Conservation (phyloP, 345 rosid species). For the Hibiscus mutabilis region DNA sequence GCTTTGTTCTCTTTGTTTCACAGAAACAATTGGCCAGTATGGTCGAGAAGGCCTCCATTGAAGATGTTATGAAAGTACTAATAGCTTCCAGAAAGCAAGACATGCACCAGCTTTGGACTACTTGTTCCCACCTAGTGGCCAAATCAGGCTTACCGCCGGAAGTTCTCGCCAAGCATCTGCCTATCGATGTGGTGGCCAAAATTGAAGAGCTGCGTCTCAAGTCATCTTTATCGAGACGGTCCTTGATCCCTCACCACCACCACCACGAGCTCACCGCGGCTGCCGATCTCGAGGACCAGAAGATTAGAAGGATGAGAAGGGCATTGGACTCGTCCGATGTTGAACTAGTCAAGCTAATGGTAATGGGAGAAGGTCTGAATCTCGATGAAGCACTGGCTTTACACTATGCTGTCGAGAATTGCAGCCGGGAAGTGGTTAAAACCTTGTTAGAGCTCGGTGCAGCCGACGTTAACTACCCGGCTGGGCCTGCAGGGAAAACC, state of each 20-base stretch:
- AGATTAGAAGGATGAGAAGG: conserved; percentile 84
- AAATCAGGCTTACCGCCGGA: conserved; percentile 95
- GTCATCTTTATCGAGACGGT: conserved; percentile 64
- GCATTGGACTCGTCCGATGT: conserved; percentile 96
- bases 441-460: conserved; percentile 98
- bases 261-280: conserved; percentile 48
- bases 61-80: conserved; percentile 95
- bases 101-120: conserved; percentile 93
- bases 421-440: conserved; percentile 96
- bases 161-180: conserved; percentile 82
- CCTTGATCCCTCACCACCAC: conserved; percentile 44
- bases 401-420: conserved; percentile 93
- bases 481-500: conserved; percentile 85
- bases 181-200: conserved; percentile 83
- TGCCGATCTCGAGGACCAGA: conserved; percentile 86
- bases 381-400: conserved; percentile 87
- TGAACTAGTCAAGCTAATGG: conserved; percentile 94
- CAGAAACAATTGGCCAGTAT: conserved; percentile 92
- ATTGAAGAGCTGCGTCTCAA: conserved; percentile 92
- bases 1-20: conserved; percentile 1
- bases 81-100: conserved; percentile 96
- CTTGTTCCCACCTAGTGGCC: conserved; percentile 94
- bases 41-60: conserved; percentile 97
- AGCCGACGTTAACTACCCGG: conserved; percentile 90
- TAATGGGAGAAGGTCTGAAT: conserved; percentile 99